phyloP scores from a whole-genome alignment of 2,329 filamentous ascomycete species.

The Cercospora zeina region DNA sequence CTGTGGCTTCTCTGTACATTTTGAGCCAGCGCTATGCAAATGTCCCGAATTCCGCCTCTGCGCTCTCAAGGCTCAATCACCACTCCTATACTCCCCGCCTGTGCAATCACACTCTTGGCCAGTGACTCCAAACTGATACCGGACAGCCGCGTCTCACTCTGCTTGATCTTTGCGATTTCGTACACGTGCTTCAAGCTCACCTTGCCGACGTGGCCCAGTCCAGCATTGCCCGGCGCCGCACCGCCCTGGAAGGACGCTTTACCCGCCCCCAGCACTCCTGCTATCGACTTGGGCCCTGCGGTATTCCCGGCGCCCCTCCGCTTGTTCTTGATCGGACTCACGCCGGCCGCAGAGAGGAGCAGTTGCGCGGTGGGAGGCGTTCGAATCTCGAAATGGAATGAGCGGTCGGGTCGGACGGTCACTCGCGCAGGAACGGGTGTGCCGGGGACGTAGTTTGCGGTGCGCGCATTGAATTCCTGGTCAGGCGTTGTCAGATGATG shows the following conservation, averaged over 20 bases:
- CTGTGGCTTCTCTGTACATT: background rate
- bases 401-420: constrained; percentile 86
- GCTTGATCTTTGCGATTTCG: constrained; percentile 97
- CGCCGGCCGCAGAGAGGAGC: constrained; percentile 77
- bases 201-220: constrained; percentile 75
- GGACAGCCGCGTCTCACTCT: constrained; percentile 48
- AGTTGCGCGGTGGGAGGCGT: constrained; percentile 90
- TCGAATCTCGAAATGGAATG: constrained; percentile 88
- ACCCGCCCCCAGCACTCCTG: constrained; percentile 40
- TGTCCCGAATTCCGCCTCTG: background rate
- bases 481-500: constrained; percentile 12
- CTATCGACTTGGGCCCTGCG: constrained; percentile 47
- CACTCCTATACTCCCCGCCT: constrained; percentile 54
- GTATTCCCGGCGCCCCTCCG: constrained; percentile 66
- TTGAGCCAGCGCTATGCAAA: constrained; percentile 3
- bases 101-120: constrained; percentile 66
- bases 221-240: constrained; percentile 56
- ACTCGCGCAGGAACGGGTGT: constrained; percentile 89
- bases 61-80: constrained; percentile 49
- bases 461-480: constrained; percentile 47
- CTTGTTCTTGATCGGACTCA: constrained; percentile 73
- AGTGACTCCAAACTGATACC: constrained; percentile 84
- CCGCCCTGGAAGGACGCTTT: constrained; percentile 39
- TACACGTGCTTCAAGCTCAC: constrained; percentile 94
- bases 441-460: constrained; percentile 76